Evolutionary conservation across 2,329 filamentous ascomycete genomes (phyloP), one percentile per base, ranked within the genome.

Genomic region (Clarireedia homoeocarpa): DNA sequence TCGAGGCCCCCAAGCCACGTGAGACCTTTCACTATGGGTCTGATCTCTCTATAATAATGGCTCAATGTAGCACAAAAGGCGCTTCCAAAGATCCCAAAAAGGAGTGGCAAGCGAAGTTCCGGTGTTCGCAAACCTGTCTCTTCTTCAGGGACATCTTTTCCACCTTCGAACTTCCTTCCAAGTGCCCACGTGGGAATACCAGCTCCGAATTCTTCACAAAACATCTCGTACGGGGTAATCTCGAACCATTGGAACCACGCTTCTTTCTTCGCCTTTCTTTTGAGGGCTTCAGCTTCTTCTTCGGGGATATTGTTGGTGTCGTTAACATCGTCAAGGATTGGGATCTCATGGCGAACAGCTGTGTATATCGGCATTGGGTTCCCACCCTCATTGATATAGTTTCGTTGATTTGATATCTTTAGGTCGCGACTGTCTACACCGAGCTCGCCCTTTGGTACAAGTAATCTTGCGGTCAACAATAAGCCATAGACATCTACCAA

Each of bases 231-330:
- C 0, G 92, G 92, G 0, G 90, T 95, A 65, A 92, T 87, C 67
- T 99, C 94, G 63, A 94, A 96, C 92, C 94, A 97, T 66, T 99
- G 92, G 65, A 97, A 99, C 89, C 91, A 97, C 2, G 90, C 80
- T 66, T 95, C 87, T 58, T 78, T 77, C 66, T 73, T 82, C 10
- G 79, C 51, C 74, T 70, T 61, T 15, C 76, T 74, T 62, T 83
- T 80, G 0, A 74, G 77, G 20, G 73, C 71, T 58, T 84, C 77
- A 0, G 75, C 72, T 48, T 66, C 68, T 15, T 59, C 61, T 2
- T 60, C 67, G 53, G 63, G 67, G 5, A 64, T 67, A 59, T 70
- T 72, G 38, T 71, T 72, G 6, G 62, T 64, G 26, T 70, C 71
- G 2, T 65, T 67, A 1, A 71, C 66, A 45, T 74, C 72, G 46